Evolutionary conservation across 2,329 filamentous ascomycete genomes (phyloP).

Genomic region (Fusarium brachygibbosum): DNA sequence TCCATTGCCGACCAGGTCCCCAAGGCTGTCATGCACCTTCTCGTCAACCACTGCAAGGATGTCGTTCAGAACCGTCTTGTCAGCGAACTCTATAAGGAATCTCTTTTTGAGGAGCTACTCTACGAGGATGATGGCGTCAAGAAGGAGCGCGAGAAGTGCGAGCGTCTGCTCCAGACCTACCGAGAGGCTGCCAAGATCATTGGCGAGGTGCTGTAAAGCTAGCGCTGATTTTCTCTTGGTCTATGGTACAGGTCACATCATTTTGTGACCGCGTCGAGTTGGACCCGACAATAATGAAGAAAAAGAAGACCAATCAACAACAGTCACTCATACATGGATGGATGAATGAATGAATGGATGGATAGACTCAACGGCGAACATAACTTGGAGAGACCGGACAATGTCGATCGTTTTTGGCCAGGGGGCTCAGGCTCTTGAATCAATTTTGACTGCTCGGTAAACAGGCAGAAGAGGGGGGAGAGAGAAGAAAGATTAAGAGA

Average conservation of each 20-base stretch:
- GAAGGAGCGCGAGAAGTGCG: slow-evolving; percentile 98
- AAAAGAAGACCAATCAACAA: slow-evolving; percentile 29
- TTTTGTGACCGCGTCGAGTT: slow-evolving; percentile 29
- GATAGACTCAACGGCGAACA: slow-evolving; percentile 40
- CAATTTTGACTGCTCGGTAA: slow-evolving; percentile 29
- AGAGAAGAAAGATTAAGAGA: slow-evolving; percentile 18
- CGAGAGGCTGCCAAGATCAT: slow-evolving; percentile 98
- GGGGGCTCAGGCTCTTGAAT: slow-evolving; percentile 29
- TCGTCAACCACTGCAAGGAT: slow-evolving; percentile 98
- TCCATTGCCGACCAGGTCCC: slow-evolving; percentile 99
- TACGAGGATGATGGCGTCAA: slow-evolving; percentile 99
- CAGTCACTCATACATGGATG: slow-evolving; percentile 18
- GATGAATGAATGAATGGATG: slow-evolving; percentile 23
- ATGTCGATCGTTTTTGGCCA: slow-evolving; percentile 32
- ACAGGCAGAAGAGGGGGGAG: slow-evolving; percentile 10
- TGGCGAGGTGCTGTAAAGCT: slow-evolving; percentile 84
- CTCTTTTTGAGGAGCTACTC: slow-evolving; percentile 89
- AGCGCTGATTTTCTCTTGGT: slow-evolving; percentile 9
- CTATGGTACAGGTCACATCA: slow-evolving; percentile 21
- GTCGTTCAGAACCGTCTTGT: slow-evolving; percentile 97
- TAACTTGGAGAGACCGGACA: slow-evolving; percentile 35
- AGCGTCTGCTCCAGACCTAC: slow-evolving; percentile 94
- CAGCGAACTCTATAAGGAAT: slow-evolving; percentile 93
- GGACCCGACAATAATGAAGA: slow-evolving; percentile 41
- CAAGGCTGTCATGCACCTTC: slow-evolving; percentile 98